Conservation (phyloP, 306 rosid species). For the Bauhinia variegata region DNA sequence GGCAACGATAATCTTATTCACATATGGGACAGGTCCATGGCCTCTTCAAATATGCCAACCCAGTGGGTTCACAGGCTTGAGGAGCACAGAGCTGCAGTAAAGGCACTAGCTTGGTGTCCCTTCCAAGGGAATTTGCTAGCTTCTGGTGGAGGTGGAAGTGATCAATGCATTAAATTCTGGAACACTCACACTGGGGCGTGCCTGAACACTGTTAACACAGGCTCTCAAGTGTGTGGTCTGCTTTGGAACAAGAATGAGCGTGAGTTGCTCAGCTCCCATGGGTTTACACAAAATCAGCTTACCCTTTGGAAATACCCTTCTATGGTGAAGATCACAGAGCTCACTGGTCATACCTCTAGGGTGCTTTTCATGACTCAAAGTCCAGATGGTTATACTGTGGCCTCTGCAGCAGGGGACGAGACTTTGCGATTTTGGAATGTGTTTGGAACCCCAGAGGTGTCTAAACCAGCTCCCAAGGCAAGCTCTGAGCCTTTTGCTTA, state of each 20-base stretch:
- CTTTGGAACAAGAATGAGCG: conserved; percentile 75
- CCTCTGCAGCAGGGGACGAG: conserved; percentile 49
- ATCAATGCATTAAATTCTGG: conserved; percentile 64
- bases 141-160: conserved; percentile 62
- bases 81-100: conserved; percentile 63
- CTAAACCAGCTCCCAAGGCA: conserved; percentile 31
- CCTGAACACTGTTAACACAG: conserved; percentile 63
- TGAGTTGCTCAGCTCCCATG: conserved; percentile 76
- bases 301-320: conserved; percentile 79
- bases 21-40: conserved; percentile 57
- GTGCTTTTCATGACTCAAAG: conserved; percentile 62
- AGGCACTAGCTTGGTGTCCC: conserved; percentile 74
- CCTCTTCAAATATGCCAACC: conserved; percentile 56
- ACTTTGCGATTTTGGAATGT: conserved; percentile 42
- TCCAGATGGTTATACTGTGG: conserved; percentile 46
- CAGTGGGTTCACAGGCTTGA: conserved; percentile 68
- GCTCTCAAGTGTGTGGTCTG: conserved; percentile 65
- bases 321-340: conserved; percentile 69
- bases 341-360: conserved; percentile 68
- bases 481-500: conserved; percentile 37
- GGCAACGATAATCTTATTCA: conserved; percentile 69
- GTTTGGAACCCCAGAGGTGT: conserved; percentile 38
- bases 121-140: conserved; percentile 65
- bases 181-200: conserved; percentile 73
- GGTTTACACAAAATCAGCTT: conserved; percentile 60